Conservation (phyloP, 495 filamentous ascomycete species). For the Astrothelium subdiscretum region DNA sequence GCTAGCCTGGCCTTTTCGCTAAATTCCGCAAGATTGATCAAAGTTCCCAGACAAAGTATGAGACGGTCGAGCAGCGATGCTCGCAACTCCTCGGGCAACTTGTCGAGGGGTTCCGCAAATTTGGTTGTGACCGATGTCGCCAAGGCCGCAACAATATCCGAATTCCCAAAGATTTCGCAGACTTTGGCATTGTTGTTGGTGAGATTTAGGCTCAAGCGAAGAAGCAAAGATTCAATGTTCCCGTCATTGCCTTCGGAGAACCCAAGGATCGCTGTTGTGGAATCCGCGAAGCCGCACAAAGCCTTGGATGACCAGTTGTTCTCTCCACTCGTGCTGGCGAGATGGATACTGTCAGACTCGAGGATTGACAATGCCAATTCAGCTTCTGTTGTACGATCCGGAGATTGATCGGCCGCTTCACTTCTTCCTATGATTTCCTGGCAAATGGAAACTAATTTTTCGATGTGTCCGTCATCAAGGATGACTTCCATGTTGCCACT, state of each 20-base stretch:
- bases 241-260: background rate
- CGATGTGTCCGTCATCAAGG: conserved; percentile 29
- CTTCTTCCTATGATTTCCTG: background rate
- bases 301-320: conserved; percentile 20
- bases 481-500: conserved; percentile 37
- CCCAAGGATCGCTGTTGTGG: background rate
- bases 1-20: conserved; percentile 37
- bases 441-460: background rate
- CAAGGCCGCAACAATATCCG: conserved; percentile 38
- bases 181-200: conserved; percentile 68
- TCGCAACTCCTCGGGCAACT: conserved; percentile 34
- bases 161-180: conserved; percentile 52
- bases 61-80: conserved; percentile 51
- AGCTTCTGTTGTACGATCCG: conserved; percentile 21
- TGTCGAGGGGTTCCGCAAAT: conserved; percentile 30
- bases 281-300: conserved; percentile 16
- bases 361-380: conserved; percentile 48
- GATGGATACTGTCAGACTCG: conserved; percentile 35
- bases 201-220: conserved; percentile 73
- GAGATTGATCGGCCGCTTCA: conserved; percentile 8
- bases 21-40: conserved; percentile 84
- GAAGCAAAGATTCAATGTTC: conserved; percentile 11
- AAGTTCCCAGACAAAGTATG: conserved; percentile 66
- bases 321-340: conserved; percentile 16
- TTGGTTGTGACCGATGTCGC: conserved; percentile 23